A percentile compares a stretch with the other conserved stretches of the same genome.
Conservation (phyloP, 139 green algal species). For the Pycnococcus provasolii region DNA sequence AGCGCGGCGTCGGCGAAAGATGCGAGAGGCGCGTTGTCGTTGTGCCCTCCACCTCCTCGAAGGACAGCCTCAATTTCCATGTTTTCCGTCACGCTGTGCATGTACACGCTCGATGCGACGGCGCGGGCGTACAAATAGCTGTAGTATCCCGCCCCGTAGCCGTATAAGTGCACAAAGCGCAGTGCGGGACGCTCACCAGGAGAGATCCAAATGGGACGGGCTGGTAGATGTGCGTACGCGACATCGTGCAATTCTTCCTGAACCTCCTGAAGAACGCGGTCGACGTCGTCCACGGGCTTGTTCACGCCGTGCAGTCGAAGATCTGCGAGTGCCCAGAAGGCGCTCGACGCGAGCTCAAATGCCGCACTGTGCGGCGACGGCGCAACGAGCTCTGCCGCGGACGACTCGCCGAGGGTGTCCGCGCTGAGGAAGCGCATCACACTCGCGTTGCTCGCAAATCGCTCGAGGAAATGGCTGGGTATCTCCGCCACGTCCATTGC, state of each 20-base stretch:
- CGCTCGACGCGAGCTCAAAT: neutral
- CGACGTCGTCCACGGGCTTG: no score
- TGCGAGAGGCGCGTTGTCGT: neutral
- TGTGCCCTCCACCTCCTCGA: no score
- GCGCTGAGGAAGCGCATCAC: conserved; percentile 28
- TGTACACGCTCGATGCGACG: conserved; percentile 54
- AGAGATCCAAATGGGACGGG: no score
- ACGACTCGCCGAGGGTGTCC: conserved; percentile 8
- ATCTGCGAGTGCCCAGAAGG: neutral
- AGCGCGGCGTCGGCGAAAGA: neutral
- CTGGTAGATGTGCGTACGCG: neutral
- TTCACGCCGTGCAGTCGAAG: neutral
- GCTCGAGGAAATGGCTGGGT: conserved; percentile 74
- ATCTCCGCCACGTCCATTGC: conserved; percentile 77
- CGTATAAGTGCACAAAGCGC: conserved; percentile 60
- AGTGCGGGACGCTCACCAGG: neutral
- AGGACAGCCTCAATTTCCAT: no score
- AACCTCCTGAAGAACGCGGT: no score
- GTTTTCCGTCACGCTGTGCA: conserved; percentile 38
- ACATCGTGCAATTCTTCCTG: no score
- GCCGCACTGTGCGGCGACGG: neutral
- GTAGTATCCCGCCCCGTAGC: conserved; percentile 73
- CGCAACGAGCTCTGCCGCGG: neutral
- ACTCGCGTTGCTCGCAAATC: conserved; percentile 45
- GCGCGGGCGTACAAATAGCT: conserved; percentile 62